These are phyloP conservation scores for Yarrowia galli DNA, from an alignment of 1,139 yeast species.

Conservation along the genomic window DNA sequence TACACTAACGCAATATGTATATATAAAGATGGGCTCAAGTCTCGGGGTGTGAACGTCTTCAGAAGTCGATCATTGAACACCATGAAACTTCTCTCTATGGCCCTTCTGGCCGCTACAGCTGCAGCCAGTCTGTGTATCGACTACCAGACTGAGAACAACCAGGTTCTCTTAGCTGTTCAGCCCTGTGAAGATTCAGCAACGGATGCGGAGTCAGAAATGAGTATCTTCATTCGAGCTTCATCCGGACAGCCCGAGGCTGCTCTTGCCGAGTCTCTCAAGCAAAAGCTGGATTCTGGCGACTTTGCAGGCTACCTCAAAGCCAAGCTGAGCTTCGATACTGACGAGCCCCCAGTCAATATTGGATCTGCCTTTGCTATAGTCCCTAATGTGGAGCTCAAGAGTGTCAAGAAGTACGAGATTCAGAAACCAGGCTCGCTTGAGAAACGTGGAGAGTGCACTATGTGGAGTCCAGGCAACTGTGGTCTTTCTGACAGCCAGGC, in stretches of 20 bases:
- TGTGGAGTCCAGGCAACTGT: conserved; percentile 15
- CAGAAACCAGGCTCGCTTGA: neutral
- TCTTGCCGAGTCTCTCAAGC: conserved; percentile 13
- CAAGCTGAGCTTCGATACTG: conserved; percentile 11
- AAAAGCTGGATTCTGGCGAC: conserved; percentile 13
- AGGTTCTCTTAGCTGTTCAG: conserved; percentile 9
- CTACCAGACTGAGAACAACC: conserved; percentile 1
- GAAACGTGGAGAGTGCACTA: conserved; percentile 1
- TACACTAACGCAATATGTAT: conserved; percentile 2
- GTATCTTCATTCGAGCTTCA: conserved; percentile 14
- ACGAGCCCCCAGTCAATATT: neutral
- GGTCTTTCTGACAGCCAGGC: conserved; percentile 2
- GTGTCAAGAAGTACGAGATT: conserved; percentile 13
- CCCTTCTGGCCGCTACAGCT: neutral
- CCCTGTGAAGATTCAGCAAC: neutral
- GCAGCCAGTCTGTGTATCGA: conserved; percentile 14
- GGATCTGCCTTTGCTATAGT: conserved; percentile 6
- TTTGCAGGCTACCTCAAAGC: neutral
- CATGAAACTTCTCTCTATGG: neutral
- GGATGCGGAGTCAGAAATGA: conserved; percentile 6
- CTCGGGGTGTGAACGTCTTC: neutral
- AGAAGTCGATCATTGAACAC: neutral
- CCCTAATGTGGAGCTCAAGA: conserved; percentile 16
- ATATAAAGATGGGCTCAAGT: neutral
- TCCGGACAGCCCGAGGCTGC: conserved; percentile 4